phyloP scores from a whole-genome alignment of 164 flowering plant genomes.

The Piper betle region DNA sequence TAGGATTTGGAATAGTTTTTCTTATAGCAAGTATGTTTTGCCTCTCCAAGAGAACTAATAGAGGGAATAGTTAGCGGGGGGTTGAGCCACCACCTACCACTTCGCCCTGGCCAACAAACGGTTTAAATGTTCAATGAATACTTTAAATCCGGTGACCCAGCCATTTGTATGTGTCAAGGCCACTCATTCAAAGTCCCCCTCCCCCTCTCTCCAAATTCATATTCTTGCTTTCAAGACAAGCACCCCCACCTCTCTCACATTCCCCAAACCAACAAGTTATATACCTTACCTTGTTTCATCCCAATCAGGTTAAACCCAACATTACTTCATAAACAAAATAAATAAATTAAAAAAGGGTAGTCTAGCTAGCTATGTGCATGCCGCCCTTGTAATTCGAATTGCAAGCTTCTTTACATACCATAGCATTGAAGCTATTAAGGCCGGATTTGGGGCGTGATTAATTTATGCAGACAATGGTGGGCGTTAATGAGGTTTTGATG shows the following conservation, averaged over 20 bases:
- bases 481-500: slow-evolving; percentile 19
- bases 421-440: neutral
- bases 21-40: too few species aligned
- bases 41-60: neutral
- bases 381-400: neutral
- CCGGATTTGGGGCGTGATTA: too few species aligned
- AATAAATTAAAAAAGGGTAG: too few species aligned
- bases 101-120: slow-evolving; percentile 41
- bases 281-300: neutral
- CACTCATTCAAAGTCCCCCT: neutral
- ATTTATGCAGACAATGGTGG: slow-evolving; percentile 10
- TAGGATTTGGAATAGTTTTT: too few species aligned
- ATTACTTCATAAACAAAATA: too few species aligned
- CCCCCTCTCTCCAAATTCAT: slow-evolving; percentile 1
- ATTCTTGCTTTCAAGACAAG: neutral
- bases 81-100: slow-evolving; percentile 87
- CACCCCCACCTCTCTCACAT: slow-evolving; percentile 10
- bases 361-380: too few species aligned
- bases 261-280: neutral
- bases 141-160: slow-evolving; percentile 12
- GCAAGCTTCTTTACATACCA: neutral
- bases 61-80: slow-evolving; percentile 14
- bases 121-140: slow-evolving; percentile 51
- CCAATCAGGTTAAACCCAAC: too few species aligned
- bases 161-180: slow-evolving; percentile 15